A percentile compares a stretch with the other conserved stretches of the same genome.
phyloP scores from a whole-genome alignment of 371 early-diverging fungal genomes.

The Dinochytrium kinnereticum region DNA sequence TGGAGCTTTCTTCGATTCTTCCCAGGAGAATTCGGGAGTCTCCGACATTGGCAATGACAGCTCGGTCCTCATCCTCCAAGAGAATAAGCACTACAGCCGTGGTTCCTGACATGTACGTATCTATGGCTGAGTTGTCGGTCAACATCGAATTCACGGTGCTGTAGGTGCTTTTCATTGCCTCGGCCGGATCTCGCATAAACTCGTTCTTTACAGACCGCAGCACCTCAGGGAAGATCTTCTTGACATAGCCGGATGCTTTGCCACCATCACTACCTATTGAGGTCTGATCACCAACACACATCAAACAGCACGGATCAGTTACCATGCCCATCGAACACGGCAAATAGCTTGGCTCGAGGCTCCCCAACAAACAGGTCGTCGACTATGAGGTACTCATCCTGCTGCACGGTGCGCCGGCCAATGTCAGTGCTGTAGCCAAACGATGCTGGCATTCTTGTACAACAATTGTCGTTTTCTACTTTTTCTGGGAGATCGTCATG shows the following conservation, averaged over 20 bases:
- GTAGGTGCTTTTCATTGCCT: slow-evolving; percentile 40
- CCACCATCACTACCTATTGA: slow-evolving; percentile 49
- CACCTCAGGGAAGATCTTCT: slow-evolving; percentile 36
- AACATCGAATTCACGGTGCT: slow-evolving; percentile 37
- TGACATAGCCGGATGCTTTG: slow-evolving; percentile 42
- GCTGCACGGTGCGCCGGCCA: slow-evolving; percentile 53
- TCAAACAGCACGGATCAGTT: background rate
- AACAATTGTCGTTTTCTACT: background rate
- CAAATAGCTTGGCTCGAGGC: slow-evolving; percentile 40
- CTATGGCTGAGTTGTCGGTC: slow-evolving; percentile 14
- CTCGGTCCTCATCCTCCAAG: slow-evolving; percentile 25
- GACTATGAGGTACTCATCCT: slow-evolving; percentile 48
- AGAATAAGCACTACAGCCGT: slow-evolving; percentile 44
- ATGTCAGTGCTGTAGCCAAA: slow-evolving; percentile 40
- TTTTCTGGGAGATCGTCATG: background rate
- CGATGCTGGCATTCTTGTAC: slow-evolving; percentile 8
- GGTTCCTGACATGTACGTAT: slow-evolving; percentile 36
- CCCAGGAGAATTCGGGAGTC: slow-evolving; percentile 52
- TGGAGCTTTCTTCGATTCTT: slow-evolving; percentile 20
- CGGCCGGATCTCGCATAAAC: slow-evolving; percentile 35
- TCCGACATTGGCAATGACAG: slow-evolving; percentile 51
- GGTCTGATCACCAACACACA: background rate
- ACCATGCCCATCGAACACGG: slow-evolving; percentile 62
- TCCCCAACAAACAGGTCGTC: slow-evolving; percentile 34
- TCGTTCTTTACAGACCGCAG: slow-evolving; percentile 24